These are phyloP conservation scores for Cynanchum wilfordii DNA, from an alignment of 257 asterid species.

Conservation along the genomic window DNA sequence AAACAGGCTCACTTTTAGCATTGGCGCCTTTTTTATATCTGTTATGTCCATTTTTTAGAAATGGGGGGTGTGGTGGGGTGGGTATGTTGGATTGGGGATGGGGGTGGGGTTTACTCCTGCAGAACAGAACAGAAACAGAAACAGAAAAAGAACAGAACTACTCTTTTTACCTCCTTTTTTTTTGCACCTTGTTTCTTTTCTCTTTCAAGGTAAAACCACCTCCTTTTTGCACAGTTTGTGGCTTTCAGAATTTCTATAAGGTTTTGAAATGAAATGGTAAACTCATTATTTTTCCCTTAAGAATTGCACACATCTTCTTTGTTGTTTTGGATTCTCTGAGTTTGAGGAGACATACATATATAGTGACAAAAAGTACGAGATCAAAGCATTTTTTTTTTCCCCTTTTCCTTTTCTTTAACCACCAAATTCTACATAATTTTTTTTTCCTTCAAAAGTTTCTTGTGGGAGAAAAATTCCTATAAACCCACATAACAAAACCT, in stretches of 20 bases:
- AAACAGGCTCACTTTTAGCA: slow-evolving; percentile 41
- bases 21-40: slow-evolving; percentile 47
- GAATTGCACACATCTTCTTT: slow-evolving; percentile 9
- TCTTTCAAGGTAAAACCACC: slow-evolving; percentile 16
- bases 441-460: neutral
- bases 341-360: slow-evolving; percentile 9
- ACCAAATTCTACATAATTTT: neutral
- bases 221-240: slow-evolving; percentile 22
- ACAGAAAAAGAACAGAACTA: neutral
- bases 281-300: slow-evolving; percentile 42
- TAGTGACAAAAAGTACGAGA: slow-evolving; percentile 12
- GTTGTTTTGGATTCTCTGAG: slow-evolving; percentile 17
- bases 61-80: slow-evolving; percentile 27
- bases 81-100: neutral
- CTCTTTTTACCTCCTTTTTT: slow-evolving; percentile 16
- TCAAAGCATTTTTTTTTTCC: neutral
- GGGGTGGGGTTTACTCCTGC: slow-evolving; percentile 20
- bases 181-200: slow-evolving; percentile 19
- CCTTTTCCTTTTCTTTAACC: slow-evolving; percentile 12
- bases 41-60: slow-evolving; percentile 25
- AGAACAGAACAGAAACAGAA: slow-evolving; percentile 3
- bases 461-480: neutral
- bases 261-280: slow-evolving; percentile 46
- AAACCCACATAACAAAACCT: slow-evolving; percentile 2
- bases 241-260: slow-evolving; percentile 42